These are phyloP conservation scores for Talaromyces islandicus DNA, from an alignment of 2,329 filamentous ascomycete genomes.

Conservation along the genomic window DNA sequence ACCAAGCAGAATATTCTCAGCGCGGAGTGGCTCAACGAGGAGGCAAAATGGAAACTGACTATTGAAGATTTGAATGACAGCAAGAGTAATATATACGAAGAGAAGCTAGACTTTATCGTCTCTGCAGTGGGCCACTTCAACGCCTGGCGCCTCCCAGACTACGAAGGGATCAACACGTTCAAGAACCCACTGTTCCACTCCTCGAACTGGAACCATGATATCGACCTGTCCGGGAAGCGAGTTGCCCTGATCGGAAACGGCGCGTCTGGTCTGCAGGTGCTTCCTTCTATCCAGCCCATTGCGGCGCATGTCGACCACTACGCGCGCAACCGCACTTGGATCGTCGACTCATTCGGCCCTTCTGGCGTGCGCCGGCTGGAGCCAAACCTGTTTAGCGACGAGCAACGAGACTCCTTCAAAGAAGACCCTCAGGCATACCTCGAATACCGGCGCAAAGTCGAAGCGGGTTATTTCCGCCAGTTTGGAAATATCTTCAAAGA, in stretches of 20 bases:
- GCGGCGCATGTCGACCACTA: constrained; percentile 56
- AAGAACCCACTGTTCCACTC: constrained; percentile 55
- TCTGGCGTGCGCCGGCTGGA: constrained; percentile 48
- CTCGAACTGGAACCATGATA: constrained; percentile 53
- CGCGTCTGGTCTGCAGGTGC: constrained; percentile 53
- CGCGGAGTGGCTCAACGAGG: constrained; percentile 49
- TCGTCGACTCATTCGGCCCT: constrained; percentile 57
- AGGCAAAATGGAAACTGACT: constrained; percentile 52
- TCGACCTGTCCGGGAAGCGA: constrained; percentile 43
- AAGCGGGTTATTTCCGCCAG: constrained; percentile 57
- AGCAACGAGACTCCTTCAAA: constrained; percentile 52
- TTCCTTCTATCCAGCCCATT: constrained; percentile 35
- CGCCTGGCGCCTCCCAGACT: constrained; percentile 57
- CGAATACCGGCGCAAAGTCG: constrained; percentile 51
- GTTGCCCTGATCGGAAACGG: constrained; percentile 61
- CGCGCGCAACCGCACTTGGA: constrained; percentile 61
- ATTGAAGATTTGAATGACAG: constrained; percentile 28
- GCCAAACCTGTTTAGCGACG: constrained; percentile 49
- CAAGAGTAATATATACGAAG: constrained; percentile 29
- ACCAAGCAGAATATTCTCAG: constrained; percentile 52
- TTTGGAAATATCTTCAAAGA: constrained; percentile 52
- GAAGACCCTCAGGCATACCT: constrained; percentile 56
- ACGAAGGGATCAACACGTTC: constrained; percentile 52
- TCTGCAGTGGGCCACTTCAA: constrained; percentile 63
- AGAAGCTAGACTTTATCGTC: constrained; percentile 56